Percentiles rank a stretch among this genome's conserved stretches.
phyloP scores from a whole-genome alignment of 2,329 filamentous ascomycete genomes.

The Nemania sp. region DNA sequence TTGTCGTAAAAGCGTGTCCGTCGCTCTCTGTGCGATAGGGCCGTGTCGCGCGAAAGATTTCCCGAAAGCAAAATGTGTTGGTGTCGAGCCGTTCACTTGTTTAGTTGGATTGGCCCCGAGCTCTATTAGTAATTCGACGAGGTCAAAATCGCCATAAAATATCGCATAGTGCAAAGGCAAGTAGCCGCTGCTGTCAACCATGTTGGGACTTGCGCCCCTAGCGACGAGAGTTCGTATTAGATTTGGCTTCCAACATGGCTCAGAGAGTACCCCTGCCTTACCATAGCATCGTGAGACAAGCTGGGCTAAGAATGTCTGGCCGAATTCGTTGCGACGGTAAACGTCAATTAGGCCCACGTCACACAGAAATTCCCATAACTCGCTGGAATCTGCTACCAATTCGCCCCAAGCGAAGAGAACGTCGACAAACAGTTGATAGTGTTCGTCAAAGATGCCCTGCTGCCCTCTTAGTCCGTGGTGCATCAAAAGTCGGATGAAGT shows the following conservation, averaged over 20 bases:
- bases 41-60: slow-evolving; percentile 1
- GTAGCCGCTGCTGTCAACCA: slow-evolving; percentile 2
- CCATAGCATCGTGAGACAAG: slow-evolving; percentile 7
- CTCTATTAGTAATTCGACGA: slow-evolving; percentile 4
- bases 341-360: neutral
- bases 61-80: slow-evolving; percentile 15
- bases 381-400: neutral
- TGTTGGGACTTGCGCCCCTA: slow-evolving; percentile 4
- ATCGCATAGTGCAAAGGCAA: slow-evolving; percentile 9
- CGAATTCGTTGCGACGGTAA: neutral
- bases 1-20: neutral
- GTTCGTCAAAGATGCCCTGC: neutral
- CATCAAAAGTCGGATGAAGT: neutral
- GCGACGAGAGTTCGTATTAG: slow-evolving; percentile 3
- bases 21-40: neutral
- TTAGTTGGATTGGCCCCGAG: slow-evolving; percentile 6
- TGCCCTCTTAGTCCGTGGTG: neutral
- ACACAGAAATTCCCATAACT: slow-evolving; percentile 6
- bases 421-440: neutral
- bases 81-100: neutral
- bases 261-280: neutral
- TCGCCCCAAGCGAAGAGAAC: neutral
- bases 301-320: slow-evolving; percentile 9
- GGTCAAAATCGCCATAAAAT: neutral
- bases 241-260: slow-evolving; percentile 7